These are phyloP conservation scores for Fusarium clavum DNA, from an alignment of 2,329 filamentous ascomycete species.

Conservation along the genomic window DNA sequence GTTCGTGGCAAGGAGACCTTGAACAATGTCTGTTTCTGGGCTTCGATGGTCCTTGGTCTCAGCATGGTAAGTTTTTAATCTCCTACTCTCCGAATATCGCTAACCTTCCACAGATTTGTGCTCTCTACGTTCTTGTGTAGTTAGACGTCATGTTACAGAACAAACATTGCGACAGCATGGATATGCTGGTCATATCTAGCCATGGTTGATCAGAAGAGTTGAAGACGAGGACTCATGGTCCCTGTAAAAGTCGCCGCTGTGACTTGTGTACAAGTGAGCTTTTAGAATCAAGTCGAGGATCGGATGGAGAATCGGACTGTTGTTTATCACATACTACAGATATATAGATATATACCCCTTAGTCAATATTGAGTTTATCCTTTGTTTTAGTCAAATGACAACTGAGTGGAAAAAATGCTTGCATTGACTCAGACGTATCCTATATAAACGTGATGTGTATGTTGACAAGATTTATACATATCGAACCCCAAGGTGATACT, in stretches of 20 bases:
- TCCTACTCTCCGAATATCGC: background rate
- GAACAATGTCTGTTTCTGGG: constrained; percentile 93
- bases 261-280: background rate
- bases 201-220: background rate
- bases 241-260: background rate
- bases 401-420: background rate
- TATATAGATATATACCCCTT: constrained; percentile 36
- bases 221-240: background rate
- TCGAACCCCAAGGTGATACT: background rate
- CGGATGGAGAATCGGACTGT: background rate
- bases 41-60: constrained; percentile 87
- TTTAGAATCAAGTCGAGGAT: background rate
- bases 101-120: constrained; percentile 59
- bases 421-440: background rate
- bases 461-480: background rate
- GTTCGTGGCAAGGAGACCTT: constrained; percentile 80
- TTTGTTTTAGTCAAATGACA: background rate
- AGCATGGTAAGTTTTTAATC: constrained; percentile 71
- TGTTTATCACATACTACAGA: background rate
- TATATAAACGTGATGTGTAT: background rate
- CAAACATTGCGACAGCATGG: background rate
- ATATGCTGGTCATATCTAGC: constrained; percentile 18
- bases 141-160: background rate
- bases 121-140: constrained; percentile 64
- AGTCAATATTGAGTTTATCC: constrained; percentile 11